phyloP scores from a whole-genome alignment of 1,139 yeast species.

The Blastobotrys elegans region DNA sequence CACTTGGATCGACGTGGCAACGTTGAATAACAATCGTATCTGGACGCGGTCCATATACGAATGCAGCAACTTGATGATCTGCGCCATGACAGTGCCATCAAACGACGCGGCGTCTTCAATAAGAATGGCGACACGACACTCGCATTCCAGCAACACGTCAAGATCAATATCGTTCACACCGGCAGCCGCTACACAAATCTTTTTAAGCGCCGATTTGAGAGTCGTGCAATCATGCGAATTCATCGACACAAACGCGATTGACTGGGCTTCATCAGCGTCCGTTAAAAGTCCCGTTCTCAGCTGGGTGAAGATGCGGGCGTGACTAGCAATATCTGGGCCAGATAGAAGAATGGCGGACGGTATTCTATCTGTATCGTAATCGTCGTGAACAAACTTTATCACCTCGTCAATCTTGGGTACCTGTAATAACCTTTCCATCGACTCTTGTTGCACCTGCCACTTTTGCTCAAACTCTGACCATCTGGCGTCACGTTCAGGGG shows the following conservation, averaged over 20 bases:
- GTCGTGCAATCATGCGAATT: conserved; percentile 35
- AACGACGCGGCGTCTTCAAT: conserved; percentile 66
- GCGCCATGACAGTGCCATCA: conserved; percentile 47
- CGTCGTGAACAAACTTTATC: conserved; percentile 6
- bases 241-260: conserved; percentile 27
- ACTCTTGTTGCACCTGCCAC: conserved; percentile 25
- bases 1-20: conserved; percentile 46
- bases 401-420: conserved; percentile 13
- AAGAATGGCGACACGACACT: conserved; percentile 39
- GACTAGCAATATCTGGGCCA: conserved; percentile 36
- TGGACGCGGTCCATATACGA: conserved; percentile 37
- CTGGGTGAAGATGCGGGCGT: conserved; percentile 29
- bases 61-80: conserved; percentile 45
- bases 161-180: conserved; percentile 50
- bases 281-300: conserved; percentile 22
- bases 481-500: conserved; percentile 32
- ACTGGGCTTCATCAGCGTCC: conserved; percentile 11
- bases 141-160: conserved; percentile 36
- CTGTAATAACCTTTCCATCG: conserved; percentile 22
- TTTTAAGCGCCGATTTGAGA: conserved; percentile 36
- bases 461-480: conserved; percentile 36
- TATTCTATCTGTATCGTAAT: conserved; percentile 22
- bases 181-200: conserved; percentile 31
- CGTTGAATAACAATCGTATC: conserved; percentile 47
- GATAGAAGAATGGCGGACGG: conserved; percentile 32